These are phyloP conservation scores for Haplosporangium sp. DNA, from an alignment of 371 early-diverging fungal species.

Conservation along the genomic window DNA sequence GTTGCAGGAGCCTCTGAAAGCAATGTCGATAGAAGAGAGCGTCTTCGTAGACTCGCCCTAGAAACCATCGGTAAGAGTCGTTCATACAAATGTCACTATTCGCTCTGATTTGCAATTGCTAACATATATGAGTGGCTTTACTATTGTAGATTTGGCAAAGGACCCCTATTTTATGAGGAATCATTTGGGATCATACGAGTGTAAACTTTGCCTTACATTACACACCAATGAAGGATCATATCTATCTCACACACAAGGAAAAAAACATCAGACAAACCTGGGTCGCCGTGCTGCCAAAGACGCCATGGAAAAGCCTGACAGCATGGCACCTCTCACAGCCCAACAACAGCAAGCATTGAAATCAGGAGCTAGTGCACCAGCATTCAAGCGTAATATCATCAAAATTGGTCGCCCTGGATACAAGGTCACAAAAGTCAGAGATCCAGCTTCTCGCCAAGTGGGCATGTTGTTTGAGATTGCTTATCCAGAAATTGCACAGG, in stretches of 20 bases:
- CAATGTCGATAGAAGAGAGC: conserved; percentile 94
- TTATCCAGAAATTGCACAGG: conserved; percentile 89
- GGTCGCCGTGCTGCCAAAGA: conserved; percentile 94
- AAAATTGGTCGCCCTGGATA: conserved; percentile 99
- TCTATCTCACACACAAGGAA: conserved; percentile 98
- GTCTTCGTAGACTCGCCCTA: conserved; percentile 94
- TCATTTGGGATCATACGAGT: conserved; percentile 97
- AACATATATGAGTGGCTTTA: not conserved
- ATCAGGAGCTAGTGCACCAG: conserved; percentile 49
- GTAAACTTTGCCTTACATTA: conserved; percentile 94
- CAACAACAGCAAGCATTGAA: conserved; percentile 46
- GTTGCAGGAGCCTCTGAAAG: conserved; percentile 87
- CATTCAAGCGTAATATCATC: conserved; percentile 76
- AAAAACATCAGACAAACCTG: conserved; percentile 97
- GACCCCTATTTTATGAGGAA: conserved; percentile 99
- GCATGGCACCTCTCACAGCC: conserved; percentile 63
- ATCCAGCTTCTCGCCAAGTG: conserved; percentile 87
- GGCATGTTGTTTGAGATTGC: conserved; percentile 95
- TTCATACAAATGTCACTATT: not conserved
- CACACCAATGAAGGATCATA: conserved; percentile 98
- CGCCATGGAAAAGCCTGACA: conserved; percentile 75
- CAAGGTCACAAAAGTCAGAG: conserved; percentile 93
- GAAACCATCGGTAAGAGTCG: conserved; percentile 80
- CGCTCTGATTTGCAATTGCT: not conserved
- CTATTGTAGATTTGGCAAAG: conserved; percentile 84